Conservation (phyloP, 1,284 basidiomycete genomes). For the Puccinia horiana region DNA sequence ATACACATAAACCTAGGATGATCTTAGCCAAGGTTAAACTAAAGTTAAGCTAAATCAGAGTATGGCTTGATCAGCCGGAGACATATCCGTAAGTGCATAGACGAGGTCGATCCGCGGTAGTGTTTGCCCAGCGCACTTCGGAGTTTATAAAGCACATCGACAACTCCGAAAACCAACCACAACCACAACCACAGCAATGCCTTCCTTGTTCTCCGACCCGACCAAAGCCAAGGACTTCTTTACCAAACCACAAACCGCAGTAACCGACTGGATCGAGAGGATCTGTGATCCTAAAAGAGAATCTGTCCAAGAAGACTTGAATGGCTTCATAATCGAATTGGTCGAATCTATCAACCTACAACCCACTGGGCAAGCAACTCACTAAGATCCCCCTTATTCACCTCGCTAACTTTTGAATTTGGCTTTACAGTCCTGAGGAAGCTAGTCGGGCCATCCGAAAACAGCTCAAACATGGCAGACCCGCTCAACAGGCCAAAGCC, state of each 20-base stretch:
- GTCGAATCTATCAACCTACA: constrained; percentile 17
- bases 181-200: neutral
- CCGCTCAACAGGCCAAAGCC: constrained; percentile 13
- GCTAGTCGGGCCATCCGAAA: constrained; percentile 43
- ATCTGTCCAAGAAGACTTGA: constrained; percentile 2
- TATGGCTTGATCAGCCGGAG: too few relatives aligned
- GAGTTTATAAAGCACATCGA: neutral
- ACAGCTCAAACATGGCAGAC: constrained; percentile 34
- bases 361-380: constrained; percentile 12
- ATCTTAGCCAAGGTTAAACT: too few relatives aligned
- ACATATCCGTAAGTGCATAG: too few relatives aligned
- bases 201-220: constrained; percentile 1
- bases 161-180: neutral
- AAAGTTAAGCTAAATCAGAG: too few relatives aligned
- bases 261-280: constrained; percentile 34
- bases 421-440: constrained; percentile 20
- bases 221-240: constrained; percentile 9
- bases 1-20: too few relatives aligned
- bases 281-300: neutral
- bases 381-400: neutral
- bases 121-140: too few relatives aligned
- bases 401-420: neutral
- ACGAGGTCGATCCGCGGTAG: too few relatives aligned
- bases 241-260: constrained; percentile 8
- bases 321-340: constrained; percentile 34